A percentile compares a stretch with the other conserved stretches of the same genome.
Conservation (phyloP, 2,329 filamentous ascomycete species). For the Xylariaceae sp. region DNA sequence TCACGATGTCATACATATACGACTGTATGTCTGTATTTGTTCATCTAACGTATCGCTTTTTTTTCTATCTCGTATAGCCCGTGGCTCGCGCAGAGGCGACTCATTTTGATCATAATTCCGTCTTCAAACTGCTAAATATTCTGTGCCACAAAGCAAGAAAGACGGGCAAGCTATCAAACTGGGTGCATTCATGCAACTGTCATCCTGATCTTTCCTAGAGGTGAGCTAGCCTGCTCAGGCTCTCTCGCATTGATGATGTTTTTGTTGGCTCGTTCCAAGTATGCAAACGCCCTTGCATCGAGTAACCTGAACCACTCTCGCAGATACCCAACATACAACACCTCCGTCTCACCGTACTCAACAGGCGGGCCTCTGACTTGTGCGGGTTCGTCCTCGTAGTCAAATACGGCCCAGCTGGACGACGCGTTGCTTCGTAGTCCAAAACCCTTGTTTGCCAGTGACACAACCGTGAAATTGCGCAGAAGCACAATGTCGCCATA, state of each 20-base stretch:
- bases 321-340: constrained; percentile 44
- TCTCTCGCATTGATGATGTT: constrained; percentile 30
- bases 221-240: constrained; percentile 14
- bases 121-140: neutral
- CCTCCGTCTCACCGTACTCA: constrained; percentile 49
- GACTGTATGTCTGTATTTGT: neutral
- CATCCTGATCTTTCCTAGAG: too few relatives aligned
- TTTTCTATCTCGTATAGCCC: neutral
- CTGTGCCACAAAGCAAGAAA: neutral
- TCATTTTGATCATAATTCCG: neutral
- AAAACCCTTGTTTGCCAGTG: constrained; percentile 51
- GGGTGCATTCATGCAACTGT: too few relatives aligned
- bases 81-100: neutral
- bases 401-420: constrained; percentile 59
- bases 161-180: neutral
- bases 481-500: constrained; percentile 56
- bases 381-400: constrained; percentile 39
- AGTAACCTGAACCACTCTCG: constrained; percentile 46
- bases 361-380: constrained; percentile 57
- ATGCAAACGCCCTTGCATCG: constrained; percentile 42
- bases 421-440: constrained; percentile 50
- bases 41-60: neutral
- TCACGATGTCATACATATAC: neutral
- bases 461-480: constrained; percentile 49
- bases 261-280: constrained; percentile 45